Evolutionary conservation across 169 alveolate genomes (phyloP), one percentile per base, ranked within the genome.

Genomic region (Eimeria acervulina): DNA sequence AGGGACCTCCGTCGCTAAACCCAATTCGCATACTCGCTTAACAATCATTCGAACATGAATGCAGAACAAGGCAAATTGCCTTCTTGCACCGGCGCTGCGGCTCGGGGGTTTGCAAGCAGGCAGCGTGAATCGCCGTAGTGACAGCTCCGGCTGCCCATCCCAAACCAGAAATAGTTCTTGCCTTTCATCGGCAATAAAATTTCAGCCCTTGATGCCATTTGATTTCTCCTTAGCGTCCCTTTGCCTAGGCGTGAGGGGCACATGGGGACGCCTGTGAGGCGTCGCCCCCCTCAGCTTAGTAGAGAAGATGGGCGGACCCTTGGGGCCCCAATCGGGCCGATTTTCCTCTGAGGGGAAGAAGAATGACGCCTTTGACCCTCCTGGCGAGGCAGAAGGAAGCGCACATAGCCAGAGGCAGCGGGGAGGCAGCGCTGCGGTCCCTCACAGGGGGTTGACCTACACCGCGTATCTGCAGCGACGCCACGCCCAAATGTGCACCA

Each of bases 401-500:
- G 28, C 12, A 26, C 42, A 68, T 8, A n/a, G 19, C 42, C 80
- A 36, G 42, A 17, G 80, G 44, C 80, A 68, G 44, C 23, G 17
- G 38, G 80, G 42, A 28, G 23, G 42, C 80, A 28, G 47, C 80
- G 28, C 44, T 68, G 51, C 72, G 17, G 68, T 19, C 26, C 72
- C 28, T 8, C 72, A 44, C 31, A 81, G 90, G 63, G 90, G 90
- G 51, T 23, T 52, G 31, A 55, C 92, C 21, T 55, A 40, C 26
- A 84, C 38, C 17, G 78, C 78, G 23, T 78, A 84, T 55, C 92
- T 55, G 36, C 76, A 55, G 36, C 38, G 33, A 28, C 92, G 40
- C 26, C 55, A 84, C 12, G 92, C 92, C 38, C 92, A 84, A 36
- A 63, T 84, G n/a, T 84, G 92, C 92, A 36, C 33, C 13, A 28